Evolutionary conservation across 2,329 filamentous ascomycete species (phyloP), one percentile per base, ranked within the genome.

Genomic region (Scytalidium sp.): DNA sequence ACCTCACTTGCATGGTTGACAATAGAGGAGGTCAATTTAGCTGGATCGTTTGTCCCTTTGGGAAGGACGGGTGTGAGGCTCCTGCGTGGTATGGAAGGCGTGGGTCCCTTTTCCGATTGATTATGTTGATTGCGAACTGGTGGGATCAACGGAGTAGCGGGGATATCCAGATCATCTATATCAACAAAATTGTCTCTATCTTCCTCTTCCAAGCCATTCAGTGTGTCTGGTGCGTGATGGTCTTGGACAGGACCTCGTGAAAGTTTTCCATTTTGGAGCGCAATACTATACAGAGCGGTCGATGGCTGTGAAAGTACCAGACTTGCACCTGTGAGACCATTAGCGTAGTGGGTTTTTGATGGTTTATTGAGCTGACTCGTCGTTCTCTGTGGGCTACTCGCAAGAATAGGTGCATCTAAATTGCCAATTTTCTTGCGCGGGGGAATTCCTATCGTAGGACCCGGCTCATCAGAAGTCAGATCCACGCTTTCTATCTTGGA

Each of bases 301-400:
- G 11, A n/a, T n/a, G 32, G 32, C 15, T 36, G 5, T 36, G 55
- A 55, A 3, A 65, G 45, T 19, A 52, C 49, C 25, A 64, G 51
- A 13, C 55, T 49, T 21, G 56, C 58, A 29, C 60, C 61, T 32
- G 56, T 62, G 32, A 65, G 56, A 29, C 54, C 60, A 39, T 56
- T 60, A 39, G 62, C 62, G 52, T 64, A 65, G 20, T 55, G 53
- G 42, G 44, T 58, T 17, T 54, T 58, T 21, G 49, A 20, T 19
- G 50, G 48, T n/a, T 36, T 36, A 36, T 36, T 10, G 13, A 36
- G 32, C 17, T 36, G 6, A 15, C 32, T 36, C 15, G 32, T 15
- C 17, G 17, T 36, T n/a, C 17, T 36, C 13, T 5, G 32, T 5
- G 13, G 7, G 13, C 17, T 36, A 15, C 5, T n/a, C 4, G 13